Evolutionary conservation across 2,329 filamentous ascomycete genomes (phyloP), one percentile per base, ranked within the genome.

Genomic region (Cucurbitaria berberidis): DNA sequence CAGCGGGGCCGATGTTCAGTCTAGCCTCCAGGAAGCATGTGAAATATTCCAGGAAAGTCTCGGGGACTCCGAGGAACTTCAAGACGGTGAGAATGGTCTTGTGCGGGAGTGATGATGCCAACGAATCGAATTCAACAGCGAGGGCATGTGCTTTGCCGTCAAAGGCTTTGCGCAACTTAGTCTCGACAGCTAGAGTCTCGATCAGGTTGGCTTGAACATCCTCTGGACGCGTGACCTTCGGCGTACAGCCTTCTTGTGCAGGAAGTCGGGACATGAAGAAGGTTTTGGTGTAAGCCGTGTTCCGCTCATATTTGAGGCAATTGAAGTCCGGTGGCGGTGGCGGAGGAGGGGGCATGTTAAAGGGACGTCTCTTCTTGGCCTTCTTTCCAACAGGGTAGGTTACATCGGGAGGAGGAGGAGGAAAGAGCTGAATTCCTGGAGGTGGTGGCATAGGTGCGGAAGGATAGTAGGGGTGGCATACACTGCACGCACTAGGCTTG

Each of bases 31-130:
- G 62, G 45, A 86, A 88, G 2, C 75, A 79, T 11, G 68, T 72
- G 68, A 89, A 89, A 66, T 89, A 86, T 6, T 68, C 67, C 1
- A 87, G 64, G 82, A 86, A 87, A 0, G 63, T 69, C 2, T 81
- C 68, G 0, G 83, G 80, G 3, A 89, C 77, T 0, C 85, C 84
- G 39, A 89, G 80, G 62, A 84, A 87, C 24, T 79, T 74, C 54
- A 89, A 68, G 0, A 87, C 76, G 1, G 51, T 49, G n/a, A 84
- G 71, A 16, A 89, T 80, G 0, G 85, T 86, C 24, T 80, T 70
- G 61, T 90, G 87, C 2, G 85, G 79, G 13, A 88, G 72, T 4
- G 80, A 81, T 0, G 84, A 81, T 0, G 82, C 82, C 52, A 86
- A 84, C 76, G 81, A 84, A 39, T 80, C 76, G 58, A 73, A 69